phyloP scores from a whole-genome alignment of 352 stramenopile species.

The Ochromonadaceae sp. region DNA sequence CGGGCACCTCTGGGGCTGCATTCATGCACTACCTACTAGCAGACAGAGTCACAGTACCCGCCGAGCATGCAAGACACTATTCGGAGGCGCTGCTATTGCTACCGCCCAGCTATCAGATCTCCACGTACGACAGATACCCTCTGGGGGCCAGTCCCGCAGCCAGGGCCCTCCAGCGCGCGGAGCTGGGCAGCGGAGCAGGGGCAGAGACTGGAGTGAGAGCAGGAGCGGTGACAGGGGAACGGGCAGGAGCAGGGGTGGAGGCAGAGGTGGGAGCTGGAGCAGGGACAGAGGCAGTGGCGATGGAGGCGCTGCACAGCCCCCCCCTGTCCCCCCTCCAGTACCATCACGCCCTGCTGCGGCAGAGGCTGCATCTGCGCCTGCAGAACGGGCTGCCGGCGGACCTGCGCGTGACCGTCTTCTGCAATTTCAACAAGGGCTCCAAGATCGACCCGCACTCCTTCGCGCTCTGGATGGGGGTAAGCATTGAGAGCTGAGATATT shows the following conservation, averaged over 20 bases:
- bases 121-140: constrained; percentile 34
- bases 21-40: constrained; percentile 53
- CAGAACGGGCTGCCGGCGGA: constrained; percentile 18
- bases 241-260: no score
- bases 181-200: no score
- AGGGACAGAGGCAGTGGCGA: no score
- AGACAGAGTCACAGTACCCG: constrained; percentile 36
- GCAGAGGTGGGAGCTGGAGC: no score
- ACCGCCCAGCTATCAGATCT: constrained; percentile 53
- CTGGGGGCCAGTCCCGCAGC: background rate
- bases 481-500: no score
- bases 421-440: constrained; percentile 72
- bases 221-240: no score
- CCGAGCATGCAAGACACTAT: constrained; percentile 30
- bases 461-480: constrained; percentile 42
- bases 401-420: constrained; percentile 35
- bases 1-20: constrained; percentile 44
- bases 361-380: background rate
- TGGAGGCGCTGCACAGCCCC: background rate
- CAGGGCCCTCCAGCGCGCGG: background rate
- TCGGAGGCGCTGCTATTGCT: constrained; percentile 51
- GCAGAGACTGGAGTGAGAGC: no score
- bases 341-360: background rate
- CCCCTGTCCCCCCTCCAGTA: no score
- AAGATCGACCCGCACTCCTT: constrained; percentile 52